phyloP scores from a whole-genome alignment of 208 protist genomes.

The Wallacemonas sp. region DNA sequence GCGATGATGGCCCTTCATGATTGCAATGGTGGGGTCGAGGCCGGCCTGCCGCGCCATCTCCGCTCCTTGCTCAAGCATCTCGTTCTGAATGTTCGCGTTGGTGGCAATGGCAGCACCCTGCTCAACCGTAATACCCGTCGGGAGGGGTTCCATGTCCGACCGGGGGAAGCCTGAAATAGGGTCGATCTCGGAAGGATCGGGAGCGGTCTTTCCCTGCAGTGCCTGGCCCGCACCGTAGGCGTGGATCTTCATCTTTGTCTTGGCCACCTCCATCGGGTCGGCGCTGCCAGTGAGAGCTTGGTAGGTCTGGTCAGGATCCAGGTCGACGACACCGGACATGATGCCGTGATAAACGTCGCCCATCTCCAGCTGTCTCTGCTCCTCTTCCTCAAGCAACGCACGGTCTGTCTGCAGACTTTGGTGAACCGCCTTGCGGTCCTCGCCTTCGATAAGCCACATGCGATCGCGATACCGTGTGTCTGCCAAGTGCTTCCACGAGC shows the following conservation, averaged over 20 bases:
- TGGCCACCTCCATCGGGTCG: conserved; percentile 78
- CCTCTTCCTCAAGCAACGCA: conserved; percentile 67
- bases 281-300: conserved; percentile 81
- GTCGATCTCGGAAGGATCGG: conserved; percentile 41
- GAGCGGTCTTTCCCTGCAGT: conserved; percentile 27
- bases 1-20: conserved; percentile 59
- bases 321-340: conserved; percentile 68
- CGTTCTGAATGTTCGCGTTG: conserved; percentile 71
- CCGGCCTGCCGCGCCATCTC: conserved; percentile 59
- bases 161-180: conserved; percentile 79
- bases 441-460: conserved; percentile 89
- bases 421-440: conserved; percentile 85
- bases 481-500: conserved; percentile 88
- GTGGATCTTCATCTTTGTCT: conserved; percentile 86
- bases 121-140: conserved; percentile 82
- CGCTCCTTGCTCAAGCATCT: conserved; percentile 74
- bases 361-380: conserved; percentile 82
- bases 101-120: conserved; percentile 75
- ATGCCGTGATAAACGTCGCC: conserved; percentile 78
- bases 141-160: conserved; percentile 68
- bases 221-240: conserved; percentile 76
- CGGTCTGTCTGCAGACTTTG: conserved; percentile 64
- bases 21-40: conserved; percentile 47
- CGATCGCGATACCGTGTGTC: conserved; percentile 86
- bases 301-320: conserved; percentile 87